Evolutionary conservation across 2,329 filamentous ascomycete genomes (phyloP), one percentile per base, ranked within the genome.

Genomic region (Drechslera avenae): DNA sequence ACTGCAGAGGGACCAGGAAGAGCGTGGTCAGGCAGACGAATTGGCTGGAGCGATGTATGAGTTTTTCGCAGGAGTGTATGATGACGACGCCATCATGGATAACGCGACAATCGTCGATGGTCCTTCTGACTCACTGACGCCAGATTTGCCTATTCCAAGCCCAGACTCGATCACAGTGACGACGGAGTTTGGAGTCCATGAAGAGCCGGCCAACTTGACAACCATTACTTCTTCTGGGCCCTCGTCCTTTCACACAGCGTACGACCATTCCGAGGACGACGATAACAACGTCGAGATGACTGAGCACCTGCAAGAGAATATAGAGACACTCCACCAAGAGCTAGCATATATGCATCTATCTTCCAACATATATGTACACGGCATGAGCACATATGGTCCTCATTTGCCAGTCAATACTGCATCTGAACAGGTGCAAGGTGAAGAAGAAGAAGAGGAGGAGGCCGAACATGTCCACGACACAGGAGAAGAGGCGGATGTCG

Each of bases 111-210:
- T 6, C 28, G 14, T 35, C 4, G 37, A 60, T 19, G 52, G 46
- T 16, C 43, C 40, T 1, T 42, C 51, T 9, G 21, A 39, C 5
- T 46, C 49, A 6, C 30, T 46, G 23, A n/a, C 36, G 12, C 46
- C 17, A 8, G 52, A 60, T 0, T 49, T 62, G 2, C 58, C 64
- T 3, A 52, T 63, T 9, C 57, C 65, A 2, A 72, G 65, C 41
- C 67, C 68, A 0, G 70, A 72, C 48, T 65, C 62, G 5, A 73
- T 72, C 30, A 72, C 68, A 0, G 68, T 73, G 0, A 71, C 67
- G 1, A 72, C 66, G 0, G 69, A 67, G 9, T 73, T 73, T 39
- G 70, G 69, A 5, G 68, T 72, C 6, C 51, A 60, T 13, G 61
- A 72, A 23, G 70, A 72, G 39, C 63, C 65, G 0, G 68, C 55